Evolutionary conservation across 352 stramenopile species (phyloP).

Genomic region (Pythium phragmiticola): DNA sequence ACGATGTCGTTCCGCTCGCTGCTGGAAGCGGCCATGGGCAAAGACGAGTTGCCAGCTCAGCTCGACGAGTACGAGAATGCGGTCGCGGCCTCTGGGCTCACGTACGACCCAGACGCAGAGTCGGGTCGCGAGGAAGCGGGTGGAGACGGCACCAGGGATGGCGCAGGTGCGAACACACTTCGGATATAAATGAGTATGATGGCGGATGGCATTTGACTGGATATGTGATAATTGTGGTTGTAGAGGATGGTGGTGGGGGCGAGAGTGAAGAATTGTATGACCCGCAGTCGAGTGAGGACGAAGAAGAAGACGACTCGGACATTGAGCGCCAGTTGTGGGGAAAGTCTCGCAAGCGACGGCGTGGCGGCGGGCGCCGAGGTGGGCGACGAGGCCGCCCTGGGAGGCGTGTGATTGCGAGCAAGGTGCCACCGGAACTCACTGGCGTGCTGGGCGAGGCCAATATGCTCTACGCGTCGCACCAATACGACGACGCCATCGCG

Average conservation of each 20-base stretch:
- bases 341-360: slow-evolving; percentile 58
- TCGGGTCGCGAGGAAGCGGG: slow-evolving; percentile 19
- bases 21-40: slow-evolving; percentile 77
- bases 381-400: slow-evolving; percentile 35
- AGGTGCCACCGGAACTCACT: slow-evolving; percentile 75
- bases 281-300: slow-evolving; percentile 59
- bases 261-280: slow-evolving; percentile 60
- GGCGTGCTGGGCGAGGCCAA: slow-evolving; percentile 82
- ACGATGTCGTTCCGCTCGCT: slow-evolving; percentile 84
- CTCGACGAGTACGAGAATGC: slow-evolving; percentile 49
- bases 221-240: not conserved
- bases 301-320: slow-evolving; percentile 82
- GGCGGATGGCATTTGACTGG: no score
- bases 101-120: slow-evolving; percentile 30
- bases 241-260: slow-evolving; percentile 31
- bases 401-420: slow-evolving; percentile 66
- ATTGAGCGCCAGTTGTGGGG: slow-evolving; percentile 83
- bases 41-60: slow-evolving; percentile 47
- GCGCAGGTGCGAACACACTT: not conserved
- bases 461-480: slow-evolving; percentile 84
- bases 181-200: no score
- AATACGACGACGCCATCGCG: slow-evolving; percentile 80
- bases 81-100: slow-evolving; percentile 26
- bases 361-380: slow-evolving; percentile 31
- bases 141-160: slow-evolving; percentile 24